Evolutionary conservation across 805 yeast species (phyloP), one percentile per base, ranked within the genome.

Genomic region (Candida anglica): DNA sequence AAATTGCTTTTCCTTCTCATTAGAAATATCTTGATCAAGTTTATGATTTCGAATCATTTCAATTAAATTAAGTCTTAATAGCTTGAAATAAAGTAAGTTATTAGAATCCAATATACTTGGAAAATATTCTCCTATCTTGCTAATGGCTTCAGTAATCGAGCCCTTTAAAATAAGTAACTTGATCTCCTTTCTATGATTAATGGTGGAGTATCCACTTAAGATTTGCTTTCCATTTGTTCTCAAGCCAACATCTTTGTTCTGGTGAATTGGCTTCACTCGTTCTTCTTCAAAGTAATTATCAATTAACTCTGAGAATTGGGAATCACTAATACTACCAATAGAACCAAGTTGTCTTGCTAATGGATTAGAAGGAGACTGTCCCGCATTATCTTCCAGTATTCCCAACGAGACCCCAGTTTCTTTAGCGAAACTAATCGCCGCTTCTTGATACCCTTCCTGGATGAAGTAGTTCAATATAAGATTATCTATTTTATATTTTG

Each of bases 391-490:
- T 14, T 9, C 4, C 6, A 6, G 11, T 10, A 28, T 28, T 27
- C 15, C 33, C 18, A 33, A 37, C 7, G 50, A 53, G 3, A 69
- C 48, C 15, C 70, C 67, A 3, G 75, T 56, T 43, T 84, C 93
- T 34, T 63, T 61, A 3, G 86, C 73, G 60, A 85, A 77, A 28
- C 70, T 68, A 10, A 61, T 38, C 2, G 86, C 83, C 0, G 94
- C 79, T 10, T 77, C 71, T 39, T 79, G 79, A 51, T 83, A 81
- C 0, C 93, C 94, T 58, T 86, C 89, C 33, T 77, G 75, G 10
- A 87, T 75, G 40, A 87, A 72, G 56, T 83, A 86, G 60, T 84
- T 80, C 52, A 86, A 66, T 9, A 87, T 69, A 37, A 86, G 52
- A 30, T 63, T 63, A 57, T 73, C 76, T 45, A 77, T 58, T 48